These are phyloP conservation scores for Plasmodium vinckei DNA, from an alignment of 169 alveolate genomes.

Conservation along the genomic window DNA sequence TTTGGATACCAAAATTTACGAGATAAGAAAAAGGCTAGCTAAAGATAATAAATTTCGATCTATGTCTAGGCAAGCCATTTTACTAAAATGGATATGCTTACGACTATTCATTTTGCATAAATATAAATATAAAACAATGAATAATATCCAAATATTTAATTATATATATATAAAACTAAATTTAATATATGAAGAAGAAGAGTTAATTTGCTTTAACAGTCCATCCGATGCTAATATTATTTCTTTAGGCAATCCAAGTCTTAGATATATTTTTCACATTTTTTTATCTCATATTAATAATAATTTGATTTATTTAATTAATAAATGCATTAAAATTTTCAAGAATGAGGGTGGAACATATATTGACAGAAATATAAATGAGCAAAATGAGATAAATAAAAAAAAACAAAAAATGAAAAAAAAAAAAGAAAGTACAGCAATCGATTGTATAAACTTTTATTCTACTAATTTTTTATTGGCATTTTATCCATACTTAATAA, in stretches of 20 bases:
- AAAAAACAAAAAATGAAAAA: neutral
- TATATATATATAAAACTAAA: conserved; percentile 42
- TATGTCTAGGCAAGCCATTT: conserved; percentile 53
- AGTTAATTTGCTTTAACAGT: conserved; percentile 6
- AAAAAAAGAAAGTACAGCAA: neutral
- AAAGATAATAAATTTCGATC: conserved; percentile 14
- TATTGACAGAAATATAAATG: neutral
- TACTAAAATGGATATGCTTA: conserved; percentile 44
- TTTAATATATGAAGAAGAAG: conserved; percentile 1
- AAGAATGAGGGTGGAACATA: neutral
- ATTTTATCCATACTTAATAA: conserved; percentile 57
- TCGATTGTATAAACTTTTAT: conserved; percentile 24
- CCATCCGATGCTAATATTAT: conserved; percentile 1
- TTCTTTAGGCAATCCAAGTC: conserved; percentile 1
- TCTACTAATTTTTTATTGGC: conserved; percentile 18
- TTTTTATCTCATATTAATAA: conserved; percentile 9
- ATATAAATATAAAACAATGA: conserved; percentile 22
- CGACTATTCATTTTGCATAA: conserved; percentile 42
- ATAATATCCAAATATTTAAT: conserved; percentile 4
- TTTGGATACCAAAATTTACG: conserved; percentile 1
- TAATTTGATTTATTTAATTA: neutral
- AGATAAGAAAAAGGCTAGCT: conserved; percentile 11
- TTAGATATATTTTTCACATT: conserved; percentile 11
- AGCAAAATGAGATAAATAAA: neutral
- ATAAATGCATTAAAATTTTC: neutral